Evolutionary conservation across 495 filamentous ascomycete species (phyloP).

Genomic region (Penicillium waksmanii): DNA sequence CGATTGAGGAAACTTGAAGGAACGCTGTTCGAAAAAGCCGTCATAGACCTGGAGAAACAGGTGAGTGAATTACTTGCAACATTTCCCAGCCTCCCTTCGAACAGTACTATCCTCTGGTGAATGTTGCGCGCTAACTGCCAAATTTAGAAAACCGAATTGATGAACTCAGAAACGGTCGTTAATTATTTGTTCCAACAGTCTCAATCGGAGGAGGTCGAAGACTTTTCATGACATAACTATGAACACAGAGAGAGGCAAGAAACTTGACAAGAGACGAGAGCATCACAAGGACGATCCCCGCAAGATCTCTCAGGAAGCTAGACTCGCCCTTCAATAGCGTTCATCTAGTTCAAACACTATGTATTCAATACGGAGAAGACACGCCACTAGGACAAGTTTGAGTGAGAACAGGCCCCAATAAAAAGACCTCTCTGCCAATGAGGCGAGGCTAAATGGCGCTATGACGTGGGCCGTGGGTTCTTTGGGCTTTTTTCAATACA

Average conservation of each 20-base stretch:
- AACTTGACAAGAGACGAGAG: neutral
- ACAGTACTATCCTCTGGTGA: too few species aligned
- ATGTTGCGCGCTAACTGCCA: conserved; percentile 13
- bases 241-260: neutral
- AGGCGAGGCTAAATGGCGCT: neutral
- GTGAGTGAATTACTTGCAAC: conserved; percentile 44
- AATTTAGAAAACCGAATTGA: conserved; percentile 44
- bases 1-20: conserved; percentile 62
- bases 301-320: conserved; percentile 11
- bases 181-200: conserved; percentile 46
- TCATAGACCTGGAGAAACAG: conserved; percentile 60
- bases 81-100: neutral
- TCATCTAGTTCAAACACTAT: conserved; percentile 5
- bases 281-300: conserved; percentile 4
- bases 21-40: conserved; percentile 56
- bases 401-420: conserved; percentile 1
- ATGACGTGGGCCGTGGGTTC: conserved; percentile 12
- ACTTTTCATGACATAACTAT: conserved; percentile 48
- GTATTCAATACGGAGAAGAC: conserved; percentile 9
- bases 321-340: conserved; percentile 5
- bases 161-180: conserved; percentile 47
- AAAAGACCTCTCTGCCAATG: neutral
- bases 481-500: neutral
- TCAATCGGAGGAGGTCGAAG: conserved; percentile 41
- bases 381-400: conserved; percentile 5